Conservation (phyloP, 2,329 filamentous ascomycete species). For the Clarireedia sp. region DNA sequence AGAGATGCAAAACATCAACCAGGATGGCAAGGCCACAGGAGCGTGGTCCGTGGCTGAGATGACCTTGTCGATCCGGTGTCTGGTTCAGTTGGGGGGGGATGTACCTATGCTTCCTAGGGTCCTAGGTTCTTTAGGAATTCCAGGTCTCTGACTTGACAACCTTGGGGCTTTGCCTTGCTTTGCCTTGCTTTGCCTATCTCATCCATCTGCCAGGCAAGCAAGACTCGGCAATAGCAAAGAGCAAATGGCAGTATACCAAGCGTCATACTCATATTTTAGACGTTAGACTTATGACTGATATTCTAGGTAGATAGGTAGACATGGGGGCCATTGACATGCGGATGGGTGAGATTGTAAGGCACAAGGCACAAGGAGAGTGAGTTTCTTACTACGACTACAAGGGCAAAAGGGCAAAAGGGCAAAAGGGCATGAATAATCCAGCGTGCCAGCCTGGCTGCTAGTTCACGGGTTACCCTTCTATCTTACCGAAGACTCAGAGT, state of each 20-base stretch:
- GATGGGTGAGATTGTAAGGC: too few relatives aligned
- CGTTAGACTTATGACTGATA: constrained; percentile 4
- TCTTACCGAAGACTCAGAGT: not conserved
- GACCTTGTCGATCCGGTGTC: constrained; percentile 6
- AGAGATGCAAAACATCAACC: constrained; percentile 7
- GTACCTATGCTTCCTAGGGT: not conserved
- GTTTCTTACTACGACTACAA: too few relatives aligned
- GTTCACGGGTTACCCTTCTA: too few relatives aligned
- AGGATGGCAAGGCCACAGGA: constrained; percentile 1
- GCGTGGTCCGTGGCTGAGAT: constrained; percentile 6
- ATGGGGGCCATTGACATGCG: not conserved
- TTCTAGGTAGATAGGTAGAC: constrained; percentile 5
- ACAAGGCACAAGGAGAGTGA: too few relatives aligned
- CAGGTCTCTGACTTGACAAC: not conserved
- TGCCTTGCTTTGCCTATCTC: not conserved
- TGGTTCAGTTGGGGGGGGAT: not conserved
- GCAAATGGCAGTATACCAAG: too few relatives aligned
- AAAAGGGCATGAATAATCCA: too few relatives aligned
- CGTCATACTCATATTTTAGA: not conserved
- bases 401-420: too few relatives aligned
- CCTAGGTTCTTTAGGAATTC: not conserved
- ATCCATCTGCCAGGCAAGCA: not conserved
- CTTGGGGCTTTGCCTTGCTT: not conserved
- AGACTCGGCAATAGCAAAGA: not conserved
- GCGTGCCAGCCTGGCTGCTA: too few relatives aligned